Conservation (phyloP, 257 asterid genomes). For the Ajuga chamaepitys region DNA sequence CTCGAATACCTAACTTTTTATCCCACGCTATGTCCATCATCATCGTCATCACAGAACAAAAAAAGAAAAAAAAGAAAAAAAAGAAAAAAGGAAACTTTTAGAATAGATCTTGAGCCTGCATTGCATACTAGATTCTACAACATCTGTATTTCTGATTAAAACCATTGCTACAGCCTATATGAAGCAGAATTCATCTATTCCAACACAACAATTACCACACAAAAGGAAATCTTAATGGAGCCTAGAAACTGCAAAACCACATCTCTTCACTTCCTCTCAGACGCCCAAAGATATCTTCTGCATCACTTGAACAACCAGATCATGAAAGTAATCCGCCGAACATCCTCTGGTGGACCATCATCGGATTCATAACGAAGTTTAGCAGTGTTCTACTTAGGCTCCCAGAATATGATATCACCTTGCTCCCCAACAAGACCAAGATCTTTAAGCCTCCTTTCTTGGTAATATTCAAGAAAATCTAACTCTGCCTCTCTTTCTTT, state of each 20-base stretch:
- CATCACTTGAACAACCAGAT: neutral
- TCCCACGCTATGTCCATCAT: too few relatives aligned
- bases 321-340: neutral
- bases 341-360: neutral
- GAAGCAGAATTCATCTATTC: neutral
- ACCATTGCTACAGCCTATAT: too few relatives aligned
- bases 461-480: slow-evolving; percentile 74
- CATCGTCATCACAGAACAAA: too few relatives aligned
- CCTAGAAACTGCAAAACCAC: neutral
- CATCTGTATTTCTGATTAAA: neutral
- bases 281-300: neutral
- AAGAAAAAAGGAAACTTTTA: too few relatives aligned
- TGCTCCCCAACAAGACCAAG: slow-evolving; percentile 95
- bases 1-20: too few relatives aligned
- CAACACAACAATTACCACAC: neutral
- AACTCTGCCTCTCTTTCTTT: slow-evolving; percentile 65
- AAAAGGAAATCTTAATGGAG: neutral
- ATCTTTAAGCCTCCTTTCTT: slow-evolving; percentile 86
- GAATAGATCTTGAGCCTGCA: neutral
- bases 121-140: neutral
- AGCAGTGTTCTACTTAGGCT: slow-evolving; percentile 39
- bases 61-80: too few relatives aligned
- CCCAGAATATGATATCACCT: slow-evolving; percentile 98
- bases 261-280: neutral
- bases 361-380: slow-evolving; percentile 1